phyloP scores from a whole-genome alignment of 108 stramenopile species.

The Fragilaria crotonensis region DNA sequence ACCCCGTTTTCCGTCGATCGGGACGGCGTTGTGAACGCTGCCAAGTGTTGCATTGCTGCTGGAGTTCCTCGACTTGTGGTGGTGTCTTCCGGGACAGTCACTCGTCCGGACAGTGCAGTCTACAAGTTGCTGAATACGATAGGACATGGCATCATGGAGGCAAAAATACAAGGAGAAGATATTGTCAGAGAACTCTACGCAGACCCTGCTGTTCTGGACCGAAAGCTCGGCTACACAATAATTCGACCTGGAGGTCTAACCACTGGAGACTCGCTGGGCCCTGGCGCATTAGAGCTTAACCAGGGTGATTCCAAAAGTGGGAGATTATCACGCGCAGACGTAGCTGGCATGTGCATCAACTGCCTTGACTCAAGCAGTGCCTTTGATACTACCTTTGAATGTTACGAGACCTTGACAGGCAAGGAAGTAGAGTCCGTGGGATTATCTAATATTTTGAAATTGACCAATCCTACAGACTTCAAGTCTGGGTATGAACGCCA shows the following conservation, averaged over 20 bases:
- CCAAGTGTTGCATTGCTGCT: constrained; percentile 63
- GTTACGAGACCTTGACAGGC: constrained; percentile 63
- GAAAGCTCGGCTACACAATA: constrained; percentile 53
- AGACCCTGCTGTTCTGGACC: constrained; percentile 5
- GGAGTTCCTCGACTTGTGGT: constrained; percentile 68
- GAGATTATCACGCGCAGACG: constrained; percentile 62
- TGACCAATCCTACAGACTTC: constrained; percentile 21
- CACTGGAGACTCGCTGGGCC: constrained; percentile 32
- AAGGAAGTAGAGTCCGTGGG: constrained; percentile 56
- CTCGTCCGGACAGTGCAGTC: constrained; percentile 56
- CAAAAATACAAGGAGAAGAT: constrained; percentile 78
- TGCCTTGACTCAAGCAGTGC: constrained; percentile 18
- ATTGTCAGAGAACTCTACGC: constrained; percentile 54
- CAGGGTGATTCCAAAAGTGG: constrained; percentile 79
- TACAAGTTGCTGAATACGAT: constrained; percentile 72
- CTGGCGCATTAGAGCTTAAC: constrained; percentile 61
- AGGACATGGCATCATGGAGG: constrained; percentile 78
- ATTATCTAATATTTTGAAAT: constrained; percentile 47
- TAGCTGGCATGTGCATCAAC: constrained; percentile 61
- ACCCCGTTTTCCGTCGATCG: constrained; percentile 70
- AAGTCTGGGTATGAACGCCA: constrained; percentile 46
- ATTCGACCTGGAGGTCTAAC: constrained; percentile 84
- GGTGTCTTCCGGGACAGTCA: constrained; percentile 72
- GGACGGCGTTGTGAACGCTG: constrained; percentile 58
- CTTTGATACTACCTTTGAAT: constrained; percentile 62